Evolutionary conservation across 2,329 filamentous ascomycete genomes (phyloP).

Genomic region (Venturiaceae sp.): DNA sequence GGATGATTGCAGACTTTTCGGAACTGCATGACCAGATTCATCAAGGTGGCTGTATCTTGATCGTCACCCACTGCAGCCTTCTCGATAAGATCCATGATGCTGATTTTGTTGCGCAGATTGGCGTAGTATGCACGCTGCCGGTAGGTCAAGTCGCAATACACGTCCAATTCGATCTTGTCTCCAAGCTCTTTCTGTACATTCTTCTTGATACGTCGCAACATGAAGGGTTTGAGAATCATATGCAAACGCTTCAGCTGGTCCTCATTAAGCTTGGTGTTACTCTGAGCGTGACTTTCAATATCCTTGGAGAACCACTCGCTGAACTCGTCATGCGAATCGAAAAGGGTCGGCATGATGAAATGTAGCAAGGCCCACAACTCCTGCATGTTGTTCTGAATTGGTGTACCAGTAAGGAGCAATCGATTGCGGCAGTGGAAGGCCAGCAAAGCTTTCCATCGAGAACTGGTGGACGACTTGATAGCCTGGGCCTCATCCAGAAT

Average conservation of each 20-base stretch:
- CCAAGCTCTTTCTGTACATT: slow-evolving; percentile 98
- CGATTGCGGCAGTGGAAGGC: slow-evolving; percentile 94
- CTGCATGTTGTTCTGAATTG: slow-evolving; percentile 90
- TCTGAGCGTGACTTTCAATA: slow-evolving; percentile 96
- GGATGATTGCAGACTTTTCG: slow-evolving; percentile 98
- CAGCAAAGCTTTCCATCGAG: slow-evolving; percentile 90
- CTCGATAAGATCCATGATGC: slow-evolving; percentile 96
- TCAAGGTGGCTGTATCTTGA: slow-evolving; percentile 86
- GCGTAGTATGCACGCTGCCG: slow-evolving; percentile 89
- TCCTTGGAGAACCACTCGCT: slow-evolving; percentile 93
- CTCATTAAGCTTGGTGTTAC: slow-evolving; percentile 98
- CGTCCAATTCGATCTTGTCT: slow-evolving; percentile 94
- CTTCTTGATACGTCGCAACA: slow-evolving; percentile 99
- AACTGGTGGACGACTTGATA: slow-evolving; percentile 96
- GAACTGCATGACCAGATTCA: slow-evolving; percentile 99
- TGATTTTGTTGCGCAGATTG: slow-evolving; percentile 92
- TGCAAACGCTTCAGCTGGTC: slow-evolving; percentile 94
- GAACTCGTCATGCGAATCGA: slow-evolving; percentile 88
- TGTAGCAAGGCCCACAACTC: slow-evolving; percentile 98
- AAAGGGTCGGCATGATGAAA: slow-evolving; percentile 98
- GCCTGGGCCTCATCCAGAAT: slow-evolving; percentile 97
- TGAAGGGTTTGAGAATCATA: slow-evolving; percentile 99
- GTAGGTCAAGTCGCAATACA: slow-evolving; percentile 96
- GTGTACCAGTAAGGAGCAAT: slow-evolving; percentile 93
- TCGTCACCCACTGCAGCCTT: slow-evolving; percentile 93